Conservation (phyloP, 1,139 yeast genomes). For the Sugiyamaella castrensis region DNA sequence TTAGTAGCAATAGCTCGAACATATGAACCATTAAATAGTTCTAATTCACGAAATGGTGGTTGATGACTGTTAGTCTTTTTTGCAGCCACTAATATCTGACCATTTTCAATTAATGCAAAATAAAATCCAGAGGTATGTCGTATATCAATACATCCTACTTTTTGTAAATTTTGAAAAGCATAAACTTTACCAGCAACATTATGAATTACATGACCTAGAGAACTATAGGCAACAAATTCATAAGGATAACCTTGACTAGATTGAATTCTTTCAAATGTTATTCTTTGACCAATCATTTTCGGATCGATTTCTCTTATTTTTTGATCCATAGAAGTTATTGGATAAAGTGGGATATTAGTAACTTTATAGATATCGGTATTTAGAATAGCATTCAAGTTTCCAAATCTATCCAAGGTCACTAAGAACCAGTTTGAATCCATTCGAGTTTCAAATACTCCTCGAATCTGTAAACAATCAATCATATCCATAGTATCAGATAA, state of each 20-base stretch:
- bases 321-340: constrained; percentile 4
- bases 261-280: constrained; percentile 10
- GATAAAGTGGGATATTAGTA: constrained; percentile 8
- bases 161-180: neutral
- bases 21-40: constrained; percentile 2
- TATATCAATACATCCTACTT: constrained; percentile 8
- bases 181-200: constrained; percentile 1
- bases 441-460: constrained; percentile 8
- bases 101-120: constrained; percentile 8
- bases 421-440: constrained; percentile 4
- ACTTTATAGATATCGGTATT: constrained; percentile 9
- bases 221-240: constrained; percentile 5
- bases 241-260: constrained; percentile 6
- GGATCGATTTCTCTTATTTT: constrained; percentile 2
- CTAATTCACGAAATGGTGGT: constrained; percentile 2
- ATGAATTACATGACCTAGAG: constrained; percentile 6
- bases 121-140: constrained; percentile 5
- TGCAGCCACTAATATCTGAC: constrained; percentile 3
- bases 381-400: constrained; percentile 3
- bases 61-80: constrained; percentile 7
- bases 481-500: constrained; percentile 7
- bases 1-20: constrained; percentile 6
- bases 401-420: constrained; percentile 6
- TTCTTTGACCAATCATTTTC: constrained; percentile 2
- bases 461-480: constrained; percentile 6